Evolutionary conservation across 345 rosid genomes (phyloP).

Genomic region (Eucalyptus paniculata): DNA sequence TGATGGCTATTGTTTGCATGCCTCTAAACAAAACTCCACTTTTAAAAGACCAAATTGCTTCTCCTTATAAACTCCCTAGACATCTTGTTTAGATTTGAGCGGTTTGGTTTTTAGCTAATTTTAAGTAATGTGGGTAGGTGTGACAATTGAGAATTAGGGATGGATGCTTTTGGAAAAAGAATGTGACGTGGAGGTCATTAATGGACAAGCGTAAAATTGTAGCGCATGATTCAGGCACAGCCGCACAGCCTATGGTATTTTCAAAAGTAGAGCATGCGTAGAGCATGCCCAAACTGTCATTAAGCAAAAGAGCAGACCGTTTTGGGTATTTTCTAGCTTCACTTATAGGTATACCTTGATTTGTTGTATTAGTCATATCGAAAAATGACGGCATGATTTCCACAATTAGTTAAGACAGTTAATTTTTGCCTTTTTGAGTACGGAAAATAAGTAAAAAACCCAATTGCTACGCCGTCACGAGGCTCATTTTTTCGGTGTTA

Average conservation of each 20-base stretch:
- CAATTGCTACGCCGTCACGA: fast-evolving
- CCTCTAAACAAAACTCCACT: not conserved
- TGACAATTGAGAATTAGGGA: not conserved
- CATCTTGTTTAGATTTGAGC: not conserved
- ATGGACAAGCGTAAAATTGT: not conserved
- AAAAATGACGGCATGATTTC: not conserved
- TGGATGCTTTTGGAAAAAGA: not conserved
- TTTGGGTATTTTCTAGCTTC: not conserved
- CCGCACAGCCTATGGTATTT: not conserved
- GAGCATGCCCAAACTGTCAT: not conserved
- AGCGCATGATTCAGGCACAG: not conserved
- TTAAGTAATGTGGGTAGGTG: not conserved
- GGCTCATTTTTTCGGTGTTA: too few species aligned
- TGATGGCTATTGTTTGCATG: not conserved
- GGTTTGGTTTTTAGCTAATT: not conserved
- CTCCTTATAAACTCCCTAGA: not conserved
- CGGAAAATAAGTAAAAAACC: not conserved
- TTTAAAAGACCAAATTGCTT: not conserved
- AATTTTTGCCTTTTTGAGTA: not conserved
- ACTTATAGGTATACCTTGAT: not conserved
- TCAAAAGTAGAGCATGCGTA: not conserved
- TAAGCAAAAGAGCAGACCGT: not conserved
- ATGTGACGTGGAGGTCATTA: not conserved
- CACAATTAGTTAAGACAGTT: not conserved
- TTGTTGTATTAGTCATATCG: not conserved